phyloP scores from a whole-genome alignment of 306 rosid species.

The Herpetospermum pedunculosum region DNA sequence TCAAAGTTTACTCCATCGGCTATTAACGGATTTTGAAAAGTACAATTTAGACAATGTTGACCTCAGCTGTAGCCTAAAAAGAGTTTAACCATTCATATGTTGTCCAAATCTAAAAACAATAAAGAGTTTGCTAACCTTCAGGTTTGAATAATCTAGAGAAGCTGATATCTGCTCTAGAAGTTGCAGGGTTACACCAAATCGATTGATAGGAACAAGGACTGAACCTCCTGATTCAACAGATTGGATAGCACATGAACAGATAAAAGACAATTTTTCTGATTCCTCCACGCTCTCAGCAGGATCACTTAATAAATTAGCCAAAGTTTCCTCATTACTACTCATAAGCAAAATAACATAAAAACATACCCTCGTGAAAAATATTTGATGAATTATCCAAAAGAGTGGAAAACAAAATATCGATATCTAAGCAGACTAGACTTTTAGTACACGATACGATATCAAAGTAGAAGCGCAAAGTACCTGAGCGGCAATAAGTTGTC shows the following conservation, averaged over 20 bases:
- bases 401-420: not conserved
- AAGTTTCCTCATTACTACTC: constrained; percentile 24
- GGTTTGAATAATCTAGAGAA: constrained; percentile 40
- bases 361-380: not conserved
- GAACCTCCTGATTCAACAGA: constrained; percentile 68
- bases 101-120: not conserved
- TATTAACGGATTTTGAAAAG: no score
- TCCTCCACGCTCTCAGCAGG: constrained; percentile 48
- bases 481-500: constrained; percentile 19
- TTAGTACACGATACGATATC: not conserved
- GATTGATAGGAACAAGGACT: constrained; percentile 61
- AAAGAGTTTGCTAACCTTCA: constrained; percentile 37
- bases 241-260: constrained; percentile 48
- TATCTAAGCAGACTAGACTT: not conserved
- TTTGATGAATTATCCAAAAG: not conserved
- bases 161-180: constrained; percentile 63
- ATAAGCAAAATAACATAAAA: not conserved
- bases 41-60: not conserved
- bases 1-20: not conserved
- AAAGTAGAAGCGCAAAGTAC: constrained; percentile 18
- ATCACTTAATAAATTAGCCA: constrained; percentile 19
- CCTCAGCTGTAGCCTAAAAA: not conserved
- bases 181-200: constrained; percentile 51
- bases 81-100: not conserved
- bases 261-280: constrained; percentile 42